Evolutionary conservation across 1,284 basidiomycete species (phyloP).

Genomic region (Cystobasidium pallidum): DNA sequence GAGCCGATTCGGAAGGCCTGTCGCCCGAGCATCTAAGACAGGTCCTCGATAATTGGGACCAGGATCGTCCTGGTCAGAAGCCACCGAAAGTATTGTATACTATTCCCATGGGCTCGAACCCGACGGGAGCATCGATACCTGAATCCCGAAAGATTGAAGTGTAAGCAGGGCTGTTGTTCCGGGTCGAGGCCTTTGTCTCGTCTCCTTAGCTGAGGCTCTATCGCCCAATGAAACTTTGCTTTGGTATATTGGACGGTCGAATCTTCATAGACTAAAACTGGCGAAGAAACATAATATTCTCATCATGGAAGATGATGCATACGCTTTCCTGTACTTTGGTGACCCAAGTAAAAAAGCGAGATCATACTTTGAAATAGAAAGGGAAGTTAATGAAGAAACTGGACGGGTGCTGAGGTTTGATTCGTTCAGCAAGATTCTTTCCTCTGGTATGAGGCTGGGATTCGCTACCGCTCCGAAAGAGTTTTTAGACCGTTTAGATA

Average conservation of each 20-base stretch:
- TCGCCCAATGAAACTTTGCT: too few species aligned
- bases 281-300: slow-evolving; percentile 76
- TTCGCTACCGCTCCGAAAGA: slow-evolving; percentile 77
- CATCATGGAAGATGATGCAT: slow-evolving; percentile 86
- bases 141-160: slow-evolving; percentile 47
- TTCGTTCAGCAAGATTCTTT: slow-evolving; percentile 83
- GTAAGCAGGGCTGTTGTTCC: not conserved
- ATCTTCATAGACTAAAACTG: slow-evolving; percentile 69
- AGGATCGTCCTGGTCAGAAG: slow-evolving; percentile 63
- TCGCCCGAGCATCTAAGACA: slow-evolving; percentile 66
- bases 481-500: slow-evolving; percentile 74
- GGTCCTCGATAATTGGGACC: slow-evolving; percentile 73
- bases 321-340: slow-evolving; percentile 69
- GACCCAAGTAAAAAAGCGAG: slow-evolving; percentile 61
- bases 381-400: slow-evolving; percentile 48
- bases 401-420: slow-evolving; percentile 85
- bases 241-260: not conserved
- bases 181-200: not conserved
- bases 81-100: slow-evolving; percentile 85
- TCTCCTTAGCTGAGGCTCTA: too few species aligned
- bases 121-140: slow-evolving; percentile 65
- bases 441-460: slow-evolving; percentile 69
- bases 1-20: slow-evolving; percentile 77
- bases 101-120: slow-evolving; percentile 67
- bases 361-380: slow-evolving; percentile 79